A percentile compares a stretch with the other conserved stretches of the same genome.
phyloP scores from a whole-genome alignment of 2,329 filamentous ascomycete genomes.

The Phyllosticta citrichinensis region DNA sequence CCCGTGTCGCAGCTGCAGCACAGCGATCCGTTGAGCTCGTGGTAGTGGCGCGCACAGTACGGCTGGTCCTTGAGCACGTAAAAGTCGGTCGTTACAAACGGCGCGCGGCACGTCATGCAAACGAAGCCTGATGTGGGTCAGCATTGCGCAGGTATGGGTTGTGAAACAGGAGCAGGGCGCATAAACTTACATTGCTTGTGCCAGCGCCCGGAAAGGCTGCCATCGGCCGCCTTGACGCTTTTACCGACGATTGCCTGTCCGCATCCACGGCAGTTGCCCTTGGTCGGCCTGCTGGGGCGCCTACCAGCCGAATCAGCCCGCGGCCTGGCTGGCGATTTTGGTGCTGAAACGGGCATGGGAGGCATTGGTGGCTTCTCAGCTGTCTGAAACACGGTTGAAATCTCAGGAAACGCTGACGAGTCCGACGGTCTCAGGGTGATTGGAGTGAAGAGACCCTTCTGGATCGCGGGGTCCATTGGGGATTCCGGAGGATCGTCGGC shows the following conservation, averaged over 20 bases:
- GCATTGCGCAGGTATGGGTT: neutral
- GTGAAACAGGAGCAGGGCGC: neutral
- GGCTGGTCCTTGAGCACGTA: constrained; percentile 83
- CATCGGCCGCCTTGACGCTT: constrained; percentile 87
- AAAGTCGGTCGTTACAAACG: constrained; percentile 81
- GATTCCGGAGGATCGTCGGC: constrained; percentile 25
- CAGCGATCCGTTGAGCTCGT: constrained; percentile 77
- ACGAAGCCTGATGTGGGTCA: constrained; percentile 49
- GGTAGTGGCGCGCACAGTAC: constrained; percentile 88
- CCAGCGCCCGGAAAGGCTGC: constrained; percentile 82
- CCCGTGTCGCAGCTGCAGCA: constrained; percentile 71
- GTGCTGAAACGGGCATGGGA: constrained; percentile 5
- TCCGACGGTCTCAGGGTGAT: constrained; percentile 11
- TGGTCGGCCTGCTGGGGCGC: constrained; percentile 24
- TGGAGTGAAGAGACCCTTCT: constrained; percentile 20
- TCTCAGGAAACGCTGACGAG: constrained; percentile 5
- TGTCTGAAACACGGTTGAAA: constrained; percentile 1
- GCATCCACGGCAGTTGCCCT: constrained; percentile 78
- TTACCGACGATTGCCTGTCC: constrained; percentile 71
- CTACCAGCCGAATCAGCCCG: constrained; percentile 13
- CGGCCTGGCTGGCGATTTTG: constrained; percentile 10
- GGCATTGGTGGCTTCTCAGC: constrained; percentile 7
- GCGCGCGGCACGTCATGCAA: constrained; percentile 69
- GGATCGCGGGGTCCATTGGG: constrained; percentile 31
- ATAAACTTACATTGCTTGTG: constrained; percentile 63